These are phyloP conservation scores for Leishmania major DNA, from an alignment of 208 protist genomes.

Conservation along the genomic window DNA sequence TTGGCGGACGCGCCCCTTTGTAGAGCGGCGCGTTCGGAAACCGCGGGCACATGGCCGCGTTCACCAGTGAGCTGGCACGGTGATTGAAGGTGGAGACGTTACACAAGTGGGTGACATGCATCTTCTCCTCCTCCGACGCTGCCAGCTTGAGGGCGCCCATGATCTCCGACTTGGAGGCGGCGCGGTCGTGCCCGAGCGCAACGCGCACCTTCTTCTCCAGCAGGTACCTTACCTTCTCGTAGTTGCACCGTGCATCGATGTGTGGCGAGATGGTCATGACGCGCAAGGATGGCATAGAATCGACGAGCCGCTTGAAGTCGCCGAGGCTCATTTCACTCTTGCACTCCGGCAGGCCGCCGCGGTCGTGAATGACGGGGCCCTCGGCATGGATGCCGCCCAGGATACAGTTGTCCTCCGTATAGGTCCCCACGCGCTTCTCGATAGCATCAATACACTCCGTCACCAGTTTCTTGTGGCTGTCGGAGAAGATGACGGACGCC, in stretches of 20 bases:
- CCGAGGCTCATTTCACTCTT: conserved; percentile 36
- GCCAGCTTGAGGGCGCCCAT: conserved; percentile 55
- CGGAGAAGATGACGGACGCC: conserved; percentile 74
- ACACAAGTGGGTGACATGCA: conserved; percentile 68
- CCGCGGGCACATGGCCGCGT: conserved; percentile 53
- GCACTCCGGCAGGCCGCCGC: conserved; percentile 58
- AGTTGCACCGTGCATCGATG: conserved; percentile 49
- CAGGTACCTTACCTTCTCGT: conserved; percentile 54
- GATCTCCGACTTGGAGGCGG: conserved; percentile 57
- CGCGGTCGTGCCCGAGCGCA: conserved; percentile 60
- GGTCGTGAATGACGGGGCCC: conserved; percentile 69
- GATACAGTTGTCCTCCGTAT: conserved; percentile 50
- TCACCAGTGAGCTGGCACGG: conserved; percentile 62
- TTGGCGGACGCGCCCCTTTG: conserved; percentile 49
- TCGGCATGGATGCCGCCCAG: conserved; percentile 75
- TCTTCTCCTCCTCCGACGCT: conserved; percentile 36
- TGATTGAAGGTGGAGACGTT: conserved; percentile 80
- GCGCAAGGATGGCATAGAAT: conserved; percentile 59
- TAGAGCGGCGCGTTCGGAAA: conserved; percentile 64
- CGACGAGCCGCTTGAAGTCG: conserved; percentile 47
- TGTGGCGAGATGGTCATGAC: conserved; percentile 76
- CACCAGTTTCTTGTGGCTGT: conserved; percentile 49
- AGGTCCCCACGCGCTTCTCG: conserved; percentile 42
- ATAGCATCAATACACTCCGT: conserved; percentile 49
- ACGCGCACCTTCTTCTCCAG: conserved; percentile 47